Percentiles rank a stretch among this genome's conserved stretches.
phyloP scores from a whole-genome alignment of 2,329 filamentous ascomycete species.

The Raffaelea albimanens region DNA sequence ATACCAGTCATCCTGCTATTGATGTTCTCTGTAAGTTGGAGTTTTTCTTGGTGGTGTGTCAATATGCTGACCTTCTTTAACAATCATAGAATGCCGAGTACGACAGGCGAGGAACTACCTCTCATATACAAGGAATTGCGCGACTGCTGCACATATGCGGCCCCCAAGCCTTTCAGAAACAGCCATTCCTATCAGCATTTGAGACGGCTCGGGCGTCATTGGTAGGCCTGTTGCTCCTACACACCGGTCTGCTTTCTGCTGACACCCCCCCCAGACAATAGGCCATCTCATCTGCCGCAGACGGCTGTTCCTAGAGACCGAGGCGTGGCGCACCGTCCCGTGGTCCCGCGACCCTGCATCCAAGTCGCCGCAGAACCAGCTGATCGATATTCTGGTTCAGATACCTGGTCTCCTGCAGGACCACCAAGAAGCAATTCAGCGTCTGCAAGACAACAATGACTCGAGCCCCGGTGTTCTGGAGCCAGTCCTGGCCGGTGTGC shows the following conservation, averaged over 20 bases:
- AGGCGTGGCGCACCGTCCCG: neutral
- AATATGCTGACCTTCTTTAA: no score
- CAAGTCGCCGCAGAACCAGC: neutral
- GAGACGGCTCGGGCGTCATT: neutral
- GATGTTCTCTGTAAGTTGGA: neutral
- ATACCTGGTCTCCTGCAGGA: neutral
- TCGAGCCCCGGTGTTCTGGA: neutral
- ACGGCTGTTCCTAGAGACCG: neutral
- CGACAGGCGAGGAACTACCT: neutral
- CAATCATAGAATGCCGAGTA: no score
- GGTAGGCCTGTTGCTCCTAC: neutral
- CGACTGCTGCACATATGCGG: slow-evolving; percentile 1
- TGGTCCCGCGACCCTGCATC: neutral
- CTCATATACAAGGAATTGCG: neutral
- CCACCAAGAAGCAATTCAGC: neutral
- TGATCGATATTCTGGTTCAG: slow-evolving; percentile 1
- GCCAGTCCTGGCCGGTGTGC: neutral
- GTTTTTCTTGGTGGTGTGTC: no score
- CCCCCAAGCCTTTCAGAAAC: slow-evolving; percentile 1
- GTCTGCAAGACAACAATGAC: neutral
- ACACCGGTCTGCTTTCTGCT: neutral
- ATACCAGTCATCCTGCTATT: neutral
- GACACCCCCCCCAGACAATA: neutral
- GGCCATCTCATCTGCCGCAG: neutral
- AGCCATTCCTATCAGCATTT: neutral